Evolutionary conservation across 148 eudicot species (phyloP), one percentile per base, ranked within the genome.

Genomic region (Simmondsia chinensis): DNA sequence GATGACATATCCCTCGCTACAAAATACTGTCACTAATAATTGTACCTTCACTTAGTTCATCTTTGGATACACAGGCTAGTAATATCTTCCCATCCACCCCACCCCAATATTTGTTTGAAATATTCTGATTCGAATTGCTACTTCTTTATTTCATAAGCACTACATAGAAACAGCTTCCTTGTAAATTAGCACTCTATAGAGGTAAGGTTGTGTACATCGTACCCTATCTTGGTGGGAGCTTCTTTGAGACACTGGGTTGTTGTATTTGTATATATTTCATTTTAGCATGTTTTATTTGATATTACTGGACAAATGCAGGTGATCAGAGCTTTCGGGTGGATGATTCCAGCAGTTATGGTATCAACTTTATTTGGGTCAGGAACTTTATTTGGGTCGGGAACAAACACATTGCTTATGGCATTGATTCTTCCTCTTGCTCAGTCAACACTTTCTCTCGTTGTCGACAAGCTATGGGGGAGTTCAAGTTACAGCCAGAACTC

Each of bases 401-500:
- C 73, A 25, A 56, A 73, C 46, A 50, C 83, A 21, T 28, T 78
- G 25, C 26, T 86, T 44, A 86, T 82, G 93, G 87, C 93, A 34
- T 39, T 86, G 59, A 72, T 69, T 27, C 60, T 86, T 42, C 93
- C 95, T 24, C 40, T 86, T 14, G 93, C 81, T 30, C 95, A 82
- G 64, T 62, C 91, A 12, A 77, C 68, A 18, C 65, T 82, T 61
- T 75, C 87, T 20, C 35, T 73, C 18, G 74, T 45, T 32, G 21
- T 70, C 14, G 87, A 86, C 27, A 61, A 57, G 29, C 8, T 86
- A 8, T 62, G 69, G 69, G 83, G 67, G 28, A 61, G 57, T 42
- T 52, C 80, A 38, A 38, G 44, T 10, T 47, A 66, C 5, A 22
- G 50, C 34, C 54, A 57, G 19, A 53, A 52, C 19, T 43, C 69